phyloP scores from a whole-genome alignment of 441 rosid genomes.

The Gossypium lobatum region DNA sequence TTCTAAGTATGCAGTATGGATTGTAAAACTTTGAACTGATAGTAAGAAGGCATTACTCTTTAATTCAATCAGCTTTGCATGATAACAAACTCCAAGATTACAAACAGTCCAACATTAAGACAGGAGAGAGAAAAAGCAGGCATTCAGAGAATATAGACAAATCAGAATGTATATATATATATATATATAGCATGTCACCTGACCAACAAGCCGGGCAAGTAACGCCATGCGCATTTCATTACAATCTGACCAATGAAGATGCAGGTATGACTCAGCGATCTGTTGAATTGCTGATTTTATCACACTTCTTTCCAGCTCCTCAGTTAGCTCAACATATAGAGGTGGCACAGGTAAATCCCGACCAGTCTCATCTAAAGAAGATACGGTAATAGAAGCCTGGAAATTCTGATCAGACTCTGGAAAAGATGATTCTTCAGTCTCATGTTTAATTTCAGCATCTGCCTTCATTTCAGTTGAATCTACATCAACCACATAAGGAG shows the following conservation, averaged over 20 bases:
- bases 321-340: constrained; percentile 61
- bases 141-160: constrained; percentile 1
- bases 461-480: constrained; percentile 36
- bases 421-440: constrained; percentile 31
- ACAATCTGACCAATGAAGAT: constrained; percentile 48
- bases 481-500: constrained; percentile 47
- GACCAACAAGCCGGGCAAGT: constrained; percentile 86
- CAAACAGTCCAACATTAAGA: neutral
- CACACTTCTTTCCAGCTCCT: constrained; percentile 49
- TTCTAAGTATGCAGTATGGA: neutral
- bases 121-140: neutral
- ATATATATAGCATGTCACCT: constrained; percentile 38
- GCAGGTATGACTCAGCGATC: constrained; percentile 69
- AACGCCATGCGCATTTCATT: constrained; percentile 56
- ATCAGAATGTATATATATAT: neutral
- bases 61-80: neutral
- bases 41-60: neutral
- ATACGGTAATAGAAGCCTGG: constrained; percentile 35
- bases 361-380: constrained; percentile 58
- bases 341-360: constrained; percentile 73
- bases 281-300: constrained; percentile 64
- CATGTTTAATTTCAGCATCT: constrained; percentile 43
- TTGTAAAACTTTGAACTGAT: neutral
- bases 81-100: neutral
- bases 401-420: constrained; percentile 53